Evolutionary conservation across 495 filamentous ascomycete genomes (phyloP).

Genomic region (Cairneyella variabilis): DNA sequence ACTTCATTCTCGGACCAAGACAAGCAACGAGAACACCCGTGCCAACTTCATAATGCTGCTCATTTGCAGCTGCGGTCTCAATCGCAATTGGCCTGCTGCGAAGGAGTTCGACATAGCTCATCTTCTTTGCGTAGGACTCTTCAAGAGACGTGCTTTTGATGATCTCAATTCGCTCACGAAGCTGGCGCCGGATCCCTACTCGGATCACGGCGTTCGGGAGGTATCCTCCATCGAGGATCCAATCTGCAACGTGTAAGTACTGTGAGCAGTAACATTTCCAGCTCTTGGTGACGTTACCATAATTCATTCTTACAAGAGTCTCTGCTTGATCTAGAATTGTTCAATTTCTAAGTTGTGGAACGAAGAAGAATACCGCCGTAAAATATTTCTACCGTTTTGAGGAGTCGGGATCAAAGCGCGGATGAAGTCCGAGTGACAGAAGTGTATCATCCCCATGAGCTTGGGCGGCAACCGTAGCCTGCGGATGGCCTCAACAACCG

Average conservation of each 20-base stretch:
- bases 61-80: slow-evolving; percentile 56
- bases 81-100: slow-evolving; percentile 56
- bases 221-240: slow-evolving; percentile 55
- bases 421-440: no score
- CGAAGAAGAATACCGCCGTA: slow-evolving; percentile 7
- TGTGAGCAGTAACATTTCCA: not conserved
- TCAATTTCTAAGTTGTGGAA: slow-evolving; percentile 7
- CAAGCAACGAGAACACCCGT: slow-evolving; percentile 51
- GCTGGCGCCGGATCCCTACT: slow-evolving; percentile 51
- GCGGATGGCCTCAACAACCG: no score
- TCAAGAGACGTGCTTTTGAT: slow-evolving; percentile 43
- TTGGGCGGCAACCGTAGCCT: not conserved
- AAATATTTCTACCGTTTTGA: not conserved
- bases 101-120: slow-evolving; percentile 50
- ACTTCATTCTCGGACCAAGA: slow-evolving; percentile 61
- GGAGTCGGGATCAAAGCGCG: slow-evolving; percentile 4
- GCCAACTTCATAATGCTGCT: slow-evolving; percentile 66
- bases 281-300: slow-evolving; percentile 19
- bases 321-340: not conserved
- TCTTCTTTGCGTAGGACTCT: slow-evolving; percentile 47
- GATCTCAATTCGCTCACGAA: slow-evolving; percentile 44
- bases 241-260: slow-evolving; percentile 29
- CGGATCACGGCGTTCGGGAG: slow-evolving; percentile 56
- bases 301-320: slow-evolving; percentile 25
- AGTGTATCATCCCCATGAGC: slow-evolving; percentile 9